Base-by-base conservation (phyloP, 257 asterid species). In the Anisodus acutangulus region DNA sequence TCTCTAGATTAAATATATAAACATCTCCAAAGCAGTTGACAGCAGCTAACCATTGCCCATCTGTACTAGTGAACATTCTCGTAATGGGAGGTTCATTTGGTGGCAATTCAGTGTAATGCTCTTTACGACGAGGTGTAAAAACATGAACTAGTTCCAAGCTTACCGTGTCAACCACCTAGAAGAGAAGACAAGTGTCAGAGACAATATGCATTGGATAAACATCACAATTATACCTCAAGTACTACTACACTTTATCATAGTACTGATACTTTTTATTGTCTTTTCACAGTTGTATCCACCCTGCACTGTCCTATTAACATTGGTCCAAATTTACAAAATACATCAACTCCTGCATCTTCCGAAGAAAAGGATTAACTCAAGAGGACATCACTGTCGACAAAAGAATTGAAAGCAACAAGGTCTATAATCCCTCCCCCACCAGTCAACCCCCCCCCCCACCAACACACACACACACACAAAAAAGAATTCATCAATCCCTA, bases 21-120 rank as follows among this genome's bases (percentile, higher is more conserved):
- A 94, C 89, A 90, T 95, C 98, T 71, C 98, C 98, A 74, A 87
- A 94, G 91, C 98, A 95, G 90, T 91, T 95, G 86, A 95, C 87
- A 83, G 97, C 95, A 84, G 98, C 98, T 62, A 95, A 89, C 98
- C 98, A 94, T 82, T 93, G 95, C 78, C 93, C 95, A 37, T 95
- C 98, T 43, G 81, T 67, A 87, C 98, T 93, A 22, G 97, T 91
- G 86, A 94, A 89, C 98, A 95, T 93, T 89, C 87, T 93, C 81
- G 98, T 95, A 59, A 95, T 93, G 74, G 98, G 97, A 79, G 98
- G 97, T 85, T 95, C 98, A 85, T 89, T 83, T 59, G 95, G 97
- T 5, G 93, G 92, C 88, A 91, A 87, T 67, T 86, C 91, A 72
- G 87, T 91, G 67, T 31, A 90, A 53, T 84, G 79, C 31, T 90